Conservation (phyloP, 2,329 filamentous ascomycete species). For the Cladophialophora yegresii region DNA sequence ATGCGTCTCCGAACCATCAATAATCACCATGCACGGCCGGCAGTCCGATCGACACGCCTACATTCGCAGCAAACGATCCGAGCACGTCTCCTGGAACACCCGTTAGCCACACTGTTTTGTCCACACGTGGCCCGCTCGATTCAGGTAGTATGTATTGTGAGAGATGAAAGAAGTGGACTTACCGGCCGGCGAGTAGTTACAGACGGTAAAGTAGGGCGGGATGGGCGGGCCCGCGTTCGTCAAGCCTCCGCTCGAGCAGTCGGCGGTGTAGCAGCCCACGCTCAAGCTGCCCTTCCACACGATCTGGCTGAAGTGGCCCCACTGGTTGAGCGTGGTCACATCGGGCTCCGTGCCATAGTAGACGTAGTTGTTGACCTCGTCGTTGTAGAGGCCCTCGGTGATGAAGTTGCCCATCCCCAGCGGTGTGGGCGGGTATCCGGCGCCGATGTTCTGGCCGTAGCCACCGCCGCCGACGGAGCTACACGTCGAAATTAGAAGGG, state of each 20-base stretch:
- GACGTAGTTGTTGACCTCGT: constrained; percentile 64
- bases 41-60: constrained; percentile 22
- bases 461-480: constrained; percentile 58
- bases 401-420: constrained; percentile 62
- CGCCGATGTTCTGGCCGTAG: constrained; percentile 92
- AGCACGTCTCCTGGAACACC: constrained; percentile 23
- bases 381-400: constrained; percentile 85
- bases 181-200: constrained; percentile 80
- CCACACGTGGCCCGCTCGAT: not conserved
- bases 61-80: constrained; percentile 24
- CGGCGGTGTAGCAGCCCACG: constrained; percentile 52
- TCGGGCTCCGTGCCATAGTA: constrained; percentile 59
- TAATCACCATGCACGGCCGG: constrained; percentile 21
- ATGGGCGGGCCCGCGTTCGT: constrained; percentile 46
- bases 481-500: constrained; percentile 11
- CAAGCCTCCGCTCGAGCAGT: constrained; percentile 46
- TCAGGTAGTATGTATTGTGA: not conserved
- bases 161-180: constrained; percentile 47
- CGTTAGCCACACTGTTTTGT: not conserved
- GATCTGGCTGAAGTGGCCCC: constrained; percentile 75
- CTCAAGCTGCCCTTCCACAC: constrained; percentile 65
- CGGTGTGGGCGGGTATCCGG: constrained; percentile 51
- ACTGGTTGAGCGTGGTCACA: constrained; percentile 62
- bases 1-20: constrained; percentile 2
- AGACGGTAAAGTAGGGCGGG: constrained; percentile 73